phyloP scores from a whole-genome alignment of 805 yeast genomes.

The Candida sithepensis region DNA sequence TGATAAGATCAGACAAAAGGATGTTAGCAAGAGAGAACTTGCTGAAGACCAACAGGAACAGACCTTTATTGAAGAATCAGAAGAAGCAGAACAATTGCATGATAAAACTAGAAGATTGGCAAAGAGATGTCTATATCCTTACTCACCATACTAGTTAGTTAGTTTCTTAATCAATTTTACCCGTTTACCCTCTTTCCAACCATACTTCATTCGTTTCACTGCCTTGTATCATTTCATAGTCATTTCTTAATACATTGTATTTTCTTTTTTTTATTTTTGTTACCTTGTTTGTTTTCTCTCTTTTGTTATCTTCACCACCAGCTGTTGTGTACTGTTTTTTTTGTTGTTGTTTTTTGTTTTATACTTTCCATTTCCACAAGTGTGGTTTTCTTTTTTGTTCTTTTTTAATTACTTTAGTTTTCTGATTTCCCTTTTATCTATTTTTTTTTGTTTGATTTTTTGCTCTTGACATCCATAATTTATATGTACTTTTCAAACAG shows the following conservation, averaged over 20 bases:
- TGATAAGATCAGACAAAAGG: slow-evolving; percentile 14
- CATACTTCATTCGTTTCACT: background rate
- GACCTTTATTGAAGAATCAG: slow-evolving; percentile 5
- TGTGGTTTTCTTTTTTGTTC: too few species aligned
- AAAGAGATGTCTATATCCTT: slow-evolving; percentile 22
- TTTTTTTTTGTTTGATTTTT: background rate
- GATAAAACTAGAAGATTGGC: slow-evolving; percentile 7
- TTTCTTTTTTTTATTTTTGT: too few species aligned
- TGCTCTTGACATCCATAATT: too few species aligned
- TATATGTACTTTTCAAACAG: background rate
- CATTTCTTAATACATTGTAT: background rate
- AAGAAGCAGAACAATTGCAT: background rate
- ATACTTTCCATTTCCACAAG: too few species aligned
- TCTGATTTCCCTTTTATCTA: too few species aligned
- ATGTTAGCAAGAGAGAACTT: slow-evolving; percentile 15
- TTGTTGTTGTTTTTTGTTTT: too few species aligned
- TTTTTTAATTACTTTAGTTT: too few species aligned
- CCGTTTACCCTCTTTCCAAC: background rate
- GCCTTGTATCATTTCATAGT: too few species aligned
- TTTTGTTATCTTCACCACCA: background rate
- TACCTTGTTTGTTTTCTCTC: too few species aligned
- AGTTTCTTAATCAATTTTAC: background rate
- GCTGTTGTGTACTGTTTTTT: too few species aligned
- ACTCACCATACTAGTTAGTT: slow-evolving; percentile 15
- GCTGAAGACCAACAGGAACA: slow-evolving; percentile 1